Base-by-base conservation (phyloP, 202 grass and related monocot genomes). In the Dendrocalamus latiflorus region DNA sequence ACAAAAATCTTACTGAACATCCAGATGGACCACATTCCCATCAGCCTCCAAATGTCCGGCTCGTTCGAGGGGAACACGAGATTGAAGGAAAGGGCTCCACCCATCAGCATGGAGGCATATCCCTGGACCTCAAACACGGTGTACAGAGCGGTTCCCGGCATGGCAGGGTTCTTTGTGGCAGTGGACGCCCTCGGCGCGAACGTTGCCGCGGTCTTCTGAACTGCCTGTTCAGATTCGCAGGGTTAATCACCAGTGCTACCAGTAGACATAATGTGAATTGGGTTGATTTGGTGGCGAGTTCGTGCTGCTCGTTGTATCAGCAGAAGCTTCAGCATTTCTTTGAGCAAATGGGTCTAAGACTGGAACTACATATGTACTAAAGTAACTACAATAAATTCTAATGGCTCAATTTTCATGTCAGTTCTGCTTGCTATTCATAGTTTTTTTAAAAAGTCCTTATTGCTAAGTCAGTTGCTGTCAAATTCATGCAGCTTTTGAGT, bases 11-110 rank as follows among this genome's bases (percentile, higher is more conserved):
- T 90, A 98, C 92, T 95, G 85, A 98, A 98, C 95, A 98, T 98
- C 95, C 95, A 98, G 84, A 98, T 95, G 58, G 95, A 98, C 95
- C 95, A 95, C 95, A 98, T 95, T 72, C 95, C 95, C 91, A 98
- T 95, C 63, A 98, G 80, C 83, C 95, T 98, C 95, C 93, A 98
- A 47, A 98, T 91, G 56, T 98, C 91, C 2, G 91, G 93, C 65
- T 98, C 93, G 62, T 85, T 95, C 9, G 95, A 98, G 58, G 95
- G 95, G 66, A 98, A 98, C 70, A 95, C 85, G 18, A 98, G 93
- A 86, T 95, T 95, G 77, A 95, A 98, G 73, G 95, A 93, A 85
- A 98, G 90, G 9, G 87, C 90, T 83, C 93, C 95, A 9, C 95
- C 95, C 28, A 94, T 49, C 37, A 98, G 68, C 91, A 95, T 91